Conservation (phyloP, 495 filamentous ascomycete species). For the Xylaria flabelliformis region DNA sequence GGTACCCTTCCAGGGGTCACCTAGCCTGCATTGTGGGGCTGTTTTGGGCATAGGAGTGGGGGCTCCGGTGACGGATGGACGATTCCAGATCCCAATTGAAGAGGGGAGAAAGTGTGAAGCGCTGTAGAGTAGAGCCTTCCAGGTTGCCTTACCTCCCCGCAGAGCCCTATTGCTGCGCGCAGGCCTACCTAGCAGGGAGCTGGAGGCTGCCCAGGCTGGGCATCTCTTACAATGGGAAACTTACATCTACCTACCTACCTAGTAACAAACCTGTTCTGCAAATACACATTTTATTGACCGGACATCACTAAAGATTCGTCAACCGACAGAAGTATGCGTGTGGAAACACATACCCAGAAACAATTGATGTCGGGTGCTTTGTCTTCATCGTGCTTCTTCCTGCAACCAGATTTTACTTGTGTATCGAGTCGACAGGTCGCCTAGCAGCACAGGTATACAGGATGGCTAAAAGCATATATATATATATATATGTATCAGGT, state of each 20-base stretch:
- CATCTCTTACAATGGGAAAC: not conserved
- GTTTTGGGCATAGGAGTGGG: slow-evolving; percentile 8
- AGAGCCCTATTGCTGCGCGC: not conserved
- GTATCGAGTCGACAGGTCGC: not conserved
- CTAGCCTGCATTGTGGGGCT: slow-evolving; percentile 8
- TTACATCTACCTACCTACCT: too few relatives aligned
- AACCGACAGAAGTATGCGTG: not conserved
- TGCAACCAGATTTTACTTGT: too few relatives aligned
- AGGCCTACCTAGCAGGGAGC: too few relatives aligned
- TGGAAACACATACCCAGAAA: not conserved
- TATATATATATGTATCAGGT: not conserved
- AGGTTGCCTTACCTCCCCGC: slow-evolving; percentile 5
- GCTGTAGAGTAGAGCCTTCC: not conserved
- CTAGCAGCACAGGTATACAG: not conserved
- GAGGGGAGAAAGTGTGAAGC: not conserved
- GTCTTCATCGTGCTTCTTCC: not conserved
- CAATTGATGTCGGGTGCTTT: not conserved
- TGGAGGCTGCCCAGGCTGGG: not conserved
- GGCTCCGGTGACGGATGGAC: slow-evolving; percentile 24
- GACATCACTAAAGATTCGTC: not conserved
- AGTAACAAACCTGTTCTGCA: not conserved
- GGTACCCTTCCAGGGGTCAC: slow-evolving; percentile 6
- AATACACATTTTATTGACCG: not conserved
- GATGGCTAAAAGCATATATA: not conserved
- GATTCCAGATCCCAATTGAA: slow-evolving; percentile 10